Evolutionary conservation across 2,329 filamentous ascomycete genomes (phyloP), one percentile per base, ranked within the genome.

Genomic region (Magnaporthiopsis poae): DNA sequence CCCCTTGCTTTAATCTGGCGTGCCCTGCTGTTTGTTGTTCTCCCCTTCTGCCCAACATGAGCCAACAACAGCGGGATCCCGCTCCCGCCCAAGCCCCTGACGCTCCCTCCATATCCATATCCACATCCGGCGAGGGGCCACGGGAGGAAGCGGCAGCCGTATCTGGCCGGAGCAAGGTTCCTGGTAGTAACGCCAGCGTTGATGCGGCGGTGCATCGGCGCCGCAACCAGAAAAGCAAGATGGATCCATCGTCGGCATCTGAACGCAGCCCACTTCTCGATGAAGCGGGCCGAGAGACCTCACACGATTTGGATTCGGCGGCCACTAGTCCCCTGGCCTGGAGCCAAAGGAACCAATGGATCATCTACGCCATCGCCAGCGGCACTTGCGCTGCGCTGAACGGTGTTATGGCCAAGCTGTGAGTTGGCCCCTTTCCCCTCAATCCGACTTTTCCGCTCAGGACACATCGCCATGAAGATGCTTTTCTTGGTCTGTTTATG

Each of bases 321-420:
- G 46, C 21, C 33, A 62, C 64, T 5, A 35, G 35, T 25, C 46
- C 52, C 13, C 71, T 67, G 69, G 68, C 70, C 59, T 76, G 74
- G 75, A 67, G 68, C 15, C 69, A 68, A 31, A 69, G 72, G 61
- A 78, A 77, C 66, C 81, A 84, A 70, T 90, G 87, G 87, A 83
- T 94, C 69, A 78, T 88, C 64, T 83, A 90, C 69, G 89, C 91
- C 60, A 75, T 93, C 60, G 86, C 88, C 63, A 91, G 89, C 73
- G 91, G 91, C 69, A 87, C 85, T 65, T 93, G 90, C 73, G 91
- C 91, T 39, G 90, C 90, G 29, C 88, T 90, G 71, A 95, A 95
- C 72, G 90, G 90, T 68, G 88, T 91, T 5, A 92, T 94, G 79
- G 91, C 91, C 0, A 95, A 94, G 77, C 79, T 95, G 88, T 91